phyloP scores from a whole-genome alignment of 352 stramenopile species.

The Phytophthora ramorum region DNA sequence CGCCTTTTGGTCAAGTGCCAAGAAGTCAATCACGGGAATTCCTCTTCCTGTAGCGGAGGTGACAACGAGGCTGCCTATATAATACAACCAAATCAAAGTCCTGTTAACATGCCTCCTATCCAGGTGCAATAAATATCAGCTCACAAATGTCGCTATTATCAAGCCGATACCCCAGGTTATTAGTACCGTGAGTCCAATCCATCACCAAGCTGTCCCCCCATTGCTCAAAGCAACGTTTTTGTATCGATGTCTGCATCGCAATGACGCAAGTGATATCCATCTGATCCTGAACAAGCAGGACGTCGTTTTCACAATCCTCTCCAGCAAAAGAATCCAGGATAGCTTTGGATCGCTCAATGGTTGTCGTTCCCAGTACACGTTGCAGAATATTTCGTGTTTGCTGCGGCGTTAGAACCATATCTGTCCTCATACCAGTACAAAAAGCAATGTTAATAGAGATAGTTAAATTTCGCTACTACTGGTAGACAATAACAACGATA shows the following conservation, averaged over 20 bases:
- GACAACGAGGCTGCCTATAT: too few species aligned
- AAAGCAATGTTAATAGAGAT: too few species aligned
- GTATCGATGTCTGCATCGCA: not conserved
- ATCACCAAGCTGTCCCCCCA: constrained; percentile 6
- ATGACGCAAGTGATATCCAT: constrained; percentile 9
- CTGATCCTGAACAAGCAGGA: constrained; percentile 8
- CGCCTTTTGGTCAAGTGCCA: too few species aligned
- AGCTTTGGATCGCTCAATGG: not conserved
- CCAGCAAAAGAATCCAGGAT: constrained; percentile 3
- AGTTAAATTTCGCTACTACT: not conserved
- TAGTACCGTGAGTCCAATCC: constrained; percentile 16
- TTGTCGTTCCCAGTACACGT: not conserved
- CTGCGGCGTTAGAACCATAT: constrained; percentile 5
- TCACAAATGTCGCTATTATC: too few species aligned
- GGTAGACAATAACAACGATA: not conserved
- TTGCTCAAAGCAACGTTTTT: constrained; percentile 4
- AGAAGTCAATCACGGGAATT: too few species aligned
- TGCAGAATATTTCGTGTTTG: constrained; percentile 5
- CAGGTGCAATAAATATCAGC: too few species aligned
- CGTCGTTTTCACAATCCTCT: not conserved
- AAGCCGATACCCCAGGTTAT: constrained; percentile 14
- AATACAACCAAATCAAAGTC: too few species aligned
- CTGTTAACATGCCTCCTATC: too few species aligned
- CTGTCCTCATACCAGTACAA: not conserved
- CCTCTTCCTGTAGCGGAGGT: too few species aligned